A percentile compares a stretch with the other conserved stretches of the same genome.
Evolutionary conservation across 1,284 basidiomycete species (phyloP).

Genomic region (Cystobasidium pallidum): DNA sequence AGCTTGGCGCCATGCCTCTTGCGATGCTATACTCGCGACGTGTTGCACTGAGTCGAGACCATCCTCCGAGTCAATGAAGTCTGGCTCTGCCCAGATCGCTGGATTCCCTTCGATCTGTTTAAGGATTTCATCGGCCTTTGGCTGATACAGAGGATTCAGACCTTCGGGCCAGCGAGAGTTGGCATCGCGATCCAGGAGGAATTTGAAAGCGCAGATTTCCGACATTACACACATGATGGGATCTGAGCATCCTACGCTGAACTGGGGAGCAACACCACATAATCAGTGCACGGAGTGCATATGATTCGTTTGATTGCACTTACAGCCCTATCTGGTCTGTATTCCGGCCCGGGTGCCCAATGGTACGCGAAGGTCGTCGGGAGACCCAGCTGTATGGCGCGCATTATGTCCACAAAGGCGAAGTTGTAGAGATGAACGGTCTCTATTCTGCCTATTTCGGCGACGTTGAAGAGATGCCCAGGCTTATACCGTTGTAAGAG

Average conservation of each 20-base stretch:
- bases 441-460: conserved; percentile 9
- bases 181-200: conserved; percentile 23
- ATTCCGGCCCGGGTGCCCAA: conserved; percentile 1
- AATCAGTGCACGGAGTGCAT: background rate
- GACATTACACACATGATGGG: conserved; percentile 4
- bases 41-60: conserved; percentile 16
- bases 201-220: conserved; percentile 15
- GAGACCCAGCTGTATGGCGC: conserved; percentile 11
- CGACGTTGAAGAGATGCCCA: conserved; percentile 26
- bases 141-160: conserved; percentile 15
- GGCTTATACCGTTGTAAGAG: conserved; percentile 7
- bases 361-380: conserved; percentile 31
- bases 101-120: conserved; percentile 7
- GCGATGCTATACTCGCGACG: conserved; percentile 12
- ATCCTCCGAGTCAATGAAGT: conserved; percentile 4
- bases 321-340: background rate
- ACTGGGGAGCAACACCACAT: background rate
- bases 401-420: conserved; percentile 16
- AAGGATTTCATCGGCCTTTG: conserved; percentile 12
- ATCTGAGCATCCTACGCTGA: conserved; percentile 15
- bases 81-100: conserved; percentile 1
- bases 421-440: conserved; percentile 17
- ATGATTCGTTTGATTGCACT: background rate
- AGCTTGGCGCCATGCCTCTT: conserved; percentile 28
- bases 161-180: conserved; percentile 1